Conservation (phyloP, 202 grass and related monocot species). For the Dendrocalamus latiflorus region DNA sequence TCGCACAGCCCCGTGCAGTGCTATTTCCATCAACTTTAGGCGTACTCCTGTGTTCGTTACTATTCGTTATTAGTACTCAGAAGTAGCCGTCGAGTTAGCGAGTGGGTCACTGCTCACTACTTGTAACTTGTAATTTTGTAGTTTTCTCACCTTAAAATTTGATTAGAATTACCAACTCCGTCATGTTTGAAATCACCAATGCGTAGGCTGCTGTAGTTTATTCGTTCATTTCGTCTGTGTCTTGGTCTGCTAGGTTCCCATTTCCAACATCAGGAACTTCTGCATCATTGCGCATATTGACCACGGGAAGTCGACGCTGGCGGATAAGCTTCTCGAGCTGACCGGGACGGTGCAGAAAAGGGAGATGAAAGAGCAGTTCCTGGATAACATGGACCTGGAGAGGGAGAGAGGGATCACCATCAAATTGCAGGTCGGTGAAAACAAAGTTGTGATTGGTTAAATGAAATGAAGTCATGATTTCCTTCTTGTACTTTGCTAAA, state of each 20-base stretch:
- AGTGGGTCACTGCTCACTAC: background rate
- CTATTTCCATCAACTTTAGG: no score
- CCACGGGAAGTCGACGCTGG: conserved; percentile 97
- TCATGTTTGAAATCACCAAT: background rate
- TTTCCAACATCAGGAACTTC: conserved; percentile 98
- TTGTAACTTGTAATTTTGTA: background rate
- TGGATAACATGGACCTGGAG: conserved; percentile 98
- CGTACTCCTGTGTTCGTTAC: no score
- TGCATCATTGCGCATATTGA: conserved; percentile 95
- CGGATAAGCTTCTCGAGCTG: conserved; percentile 86
- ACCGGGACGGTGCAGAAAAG: conserved; percentile 87
- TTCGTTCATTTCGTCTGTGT: background rate
- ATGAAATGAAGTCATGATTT: background rate
- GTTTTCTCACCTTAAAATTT: conserved; percentile 4
- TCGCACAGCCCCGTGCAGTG: background rate
- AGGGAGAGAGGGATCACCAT: conserved; percentile 99
- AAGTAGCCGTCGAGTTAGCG: background rate
- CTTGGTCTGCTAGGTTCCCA: conserved; percentile 60
- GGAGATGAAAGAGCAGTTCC: conserved; percentile 97
- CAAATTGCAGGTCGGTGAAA: conserved; percentile 72
- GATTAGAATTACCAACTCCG: background rate
- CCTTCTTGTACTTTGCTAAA: background rate
- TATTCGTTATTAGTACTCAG: no score
- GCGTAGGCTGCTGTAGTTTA: background rate
- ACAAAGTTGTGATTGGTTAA: background rate